A percentile compares a stretch with the other conserved stretches of the same genome.
Conservation (phyloP, 78 protist species). For the Guillardia theta region DNA sequence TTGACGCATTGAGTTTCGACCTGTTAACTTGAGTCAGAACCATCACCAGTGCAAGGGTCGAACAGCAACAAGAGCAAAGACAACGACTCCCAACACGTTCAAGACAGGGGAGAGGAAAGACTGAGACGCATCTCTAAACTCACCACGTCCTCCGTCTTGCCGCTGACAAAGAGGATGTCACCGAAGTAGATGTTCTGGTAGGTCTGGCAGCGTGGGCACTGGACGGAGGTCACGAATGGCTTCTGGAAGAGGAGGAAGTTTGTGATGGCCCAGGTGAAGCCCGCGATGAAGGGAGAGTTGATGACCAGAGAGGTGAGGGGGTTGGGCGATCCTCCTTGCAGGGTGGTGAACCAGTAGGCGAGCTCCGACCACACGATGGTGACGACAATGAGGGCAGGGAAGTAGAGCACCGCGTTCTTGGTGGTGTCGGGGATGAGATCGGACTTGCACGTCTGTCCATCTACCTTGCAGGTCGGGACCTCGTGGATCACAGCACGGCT, state of each 20-base stretch:
- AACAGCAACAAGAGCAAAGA: no score
- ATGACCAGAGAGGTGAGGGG: neutral
- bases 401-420: neutral
- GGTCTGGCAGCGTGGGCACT: constrained; percentile 22
- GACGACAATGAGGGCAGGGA: neutral
- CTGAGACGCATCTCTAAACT: no score
- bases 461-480: constrained; percentile 8
- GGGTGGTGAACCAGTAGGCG: neutral
- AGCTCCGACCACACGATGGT: constrained; percentile 15
- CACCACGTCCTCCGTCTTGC: neutral
- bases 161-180: neutral
- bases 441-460: neutral
- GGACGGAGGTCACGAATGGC: neutral
- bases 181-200: constrained; percentile 15
- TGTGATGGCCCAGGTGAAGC: constrained; percentile 14
- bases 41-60: no score
- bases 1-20: neutral
- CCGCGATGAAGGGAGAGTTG: constrained; percentile 34
- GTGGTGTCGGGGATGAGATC: neutral
- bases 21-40: no score
- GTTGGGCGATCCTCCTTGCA: neutral
- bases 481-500: neutral
- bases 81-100: no score
- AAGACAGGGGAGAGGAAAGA: no score
- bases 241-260: constrained; percentile 17